Evolutionary conservation across 345 rosid genomes (phyloP).

Genomic region (Fremontodendron californicum): DNA sequence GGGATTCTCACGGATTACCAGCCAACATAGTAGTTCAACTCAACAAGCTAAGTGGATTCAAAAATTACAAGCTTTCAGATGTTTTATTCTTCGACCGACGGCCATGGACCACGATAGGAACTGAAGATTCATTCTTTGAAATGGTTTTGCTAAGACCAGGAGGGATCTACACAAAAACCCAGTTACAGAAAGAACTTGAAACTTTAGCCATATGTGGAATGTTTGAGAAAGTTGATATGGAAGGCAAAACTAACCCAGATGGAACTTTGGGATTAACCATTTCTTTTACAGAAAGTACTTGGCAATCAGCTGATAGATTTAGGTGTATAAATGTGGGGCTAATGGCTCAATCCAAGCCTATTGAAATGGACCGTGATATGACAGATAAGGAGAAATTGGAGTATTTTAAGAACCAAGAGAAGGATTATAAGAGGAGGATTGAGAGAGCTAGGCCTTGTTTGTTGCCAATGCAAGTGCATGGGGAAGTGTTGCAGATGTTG

Average conservation of each 20-base stretch:
- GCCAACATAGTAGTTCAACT: slow-evolving; percentile 83
- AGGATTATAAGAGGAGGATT: slow-evolving; percentile 84
- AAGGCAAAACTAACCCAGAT: slow-evolving; percentile 75
- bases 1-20: slow-evolving; percentile 91
- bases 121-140: slow-evolving; percentile 93
- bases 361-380: slow-evolving; percentile 91
- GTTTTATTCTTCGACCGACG: slow-evolving; percentile 74
- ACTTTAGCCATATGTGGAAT: slow-evolving; percentile 87
- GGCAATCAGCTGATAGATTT: slow-evolving; percentile 87
- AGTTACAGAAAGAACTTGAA: slow-evolving; percentile 85
- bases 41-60: slow-evolving; percentile 79
- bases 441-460: slow-evolving; percentile 78
- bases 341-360: slow-evolving; percentile 75
- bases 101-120: slow-evolving; percentile 56
- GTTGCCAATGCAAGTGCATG: slow-evolving; percentile 48
- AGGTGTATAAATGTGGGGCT: slow-evolving; percentile 90
- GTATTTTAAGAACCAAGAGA: slow-evolving; percentile 77
- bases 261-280: slow-evolving; percentile 67
- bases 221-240: slow-evolving; percentile 96
- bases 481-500: slow-evolving; percentile 74
- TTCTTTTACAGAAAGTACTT: slow-evolving; percentile 80
- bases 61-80: slow-evolving; percentile 80
- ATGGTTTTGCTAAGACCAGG: slow-evolving; percentile 89
- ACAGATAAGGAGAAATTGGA: slow-evolving; percentile 94
- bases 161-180: slow-evolving; percentile 78